Percentiles rank a stretch among this genome's conserved stretches.
These are phyloP conservation scores for Spergularia bocconei DNA, from an alignment of 148 eudicot genomes.

Conservation along the genomic window DNA sequence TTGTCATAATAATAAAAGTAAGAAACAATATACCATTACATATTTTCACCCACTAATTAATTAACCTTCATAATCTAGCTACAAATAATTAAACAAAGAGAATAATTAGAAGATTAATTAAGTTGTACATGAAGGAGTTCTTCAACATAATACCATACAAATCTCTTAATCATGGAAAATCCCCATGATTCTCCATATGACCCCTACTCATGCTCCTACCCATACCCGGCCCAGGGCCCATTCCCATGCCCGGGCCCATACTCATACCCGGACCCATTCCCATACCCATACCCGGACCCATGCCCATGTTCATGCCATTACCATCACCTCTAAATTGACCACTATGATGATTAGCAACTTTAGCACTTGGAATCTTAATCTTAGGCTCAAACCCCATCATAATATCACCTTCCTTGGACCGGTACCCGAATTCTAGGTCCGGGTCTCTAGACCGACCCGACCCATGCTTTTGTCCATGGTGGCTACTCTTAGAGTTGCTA, in stretches of 20 bases:
- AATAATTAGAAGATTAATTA: conserved; percentile 3
- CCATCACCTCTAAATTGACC: conserved; percentile 23
- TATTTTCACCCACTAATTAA: conserved; percentile 18
- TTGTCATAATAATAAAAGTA: conserved; percentile 11
- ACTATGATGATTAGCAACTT: conserved; percentile 22
- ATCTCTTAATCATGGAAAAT: conserved; percentile 18
- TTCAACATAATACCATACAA: neutral
- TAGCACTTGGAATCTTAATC: conserved; percentile 14
- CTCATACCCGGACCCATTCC: conserved; percentile 19
- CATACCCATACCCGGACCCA: conserved; percentile 13
- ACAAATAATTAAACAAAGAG: neutral
- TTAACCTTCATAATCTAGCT: conserved; percentile 14
- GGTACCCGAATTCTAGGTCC: conserved; percentile 67
- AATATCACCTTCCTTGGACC: conserved; percentile 38
- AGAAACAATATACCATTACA: conserved; percentile 15
- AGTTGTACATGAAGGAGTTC: neutral
- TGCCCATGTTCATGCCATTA: conserved; percentile 12
- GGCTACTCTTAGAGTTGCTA: conserved; percentile 29
- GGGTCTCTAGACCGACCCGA: conserved; percentile 29
- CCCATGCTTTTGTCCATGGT: conserved; percentile 32
- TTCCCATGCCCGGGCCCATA: conserved; percentile 15
- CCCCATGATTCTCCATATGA: conserved; percentile 17
- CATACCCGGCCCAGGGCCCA: conserved; percentile 14
- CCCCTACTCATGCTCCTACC: conserved; percentile 13
- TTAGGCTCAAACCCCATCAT: conserved; percentile 31